Percentiles rank a stretch among this genome's conserved stretches.
These are phyloP conservation scores for Xylaria sp. DNA, from an alignment of 2,329 filamentous ascomycete species.

Conservation along the genomic window DNA sequence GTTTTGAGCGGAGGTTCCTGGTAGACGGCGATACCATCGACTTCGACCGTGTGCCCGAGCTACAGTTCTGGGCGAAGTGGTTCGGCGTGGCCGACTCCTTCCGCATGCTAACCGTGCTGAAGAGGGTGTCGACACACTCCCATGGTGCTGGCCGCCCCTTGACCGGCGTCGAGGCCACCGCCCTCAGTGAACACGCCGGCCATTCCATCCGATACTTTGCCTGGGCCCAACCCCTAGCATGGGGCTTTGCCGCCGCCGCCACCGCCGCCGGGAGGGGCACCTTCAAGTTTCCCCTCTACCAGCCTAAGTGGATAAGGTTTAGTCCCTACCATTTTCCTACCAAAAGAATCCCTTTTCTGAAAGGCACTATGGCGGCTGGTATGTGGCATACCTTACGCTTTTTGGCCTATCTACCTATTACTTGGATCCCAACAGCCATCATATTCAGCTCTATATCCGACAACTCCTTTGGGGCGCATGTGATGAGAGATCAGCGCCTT, in stretches of 20 bases:
- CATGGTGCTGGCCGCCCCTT: conserved; percentile 38
- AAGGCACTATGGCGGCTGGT: conserved; percentile 42
- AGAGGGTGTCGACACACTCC: conserved; percentile 25
- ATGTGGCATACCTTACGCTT: conserved; percentile 54
- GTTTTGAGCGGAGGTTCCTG: conserved; percentile 42
- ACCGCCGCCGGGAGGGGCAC: conserved; percentile 47
- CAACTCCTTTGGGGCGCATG: conserved; percentile 37
- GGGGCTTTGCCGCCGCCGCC: conserved; percentile 41
- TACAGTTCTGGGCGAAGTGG: conserved; percentile 32
- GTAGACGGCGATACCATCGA: conserved; percentile 46
- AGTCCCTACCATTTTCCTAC: conserved; percentile 49
- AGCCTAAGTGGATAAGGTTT: conserved; percentile 49
- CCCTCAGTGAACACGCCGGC: conserved; percentile 41
- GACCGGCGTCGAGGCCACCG: conserved; percentile 45
- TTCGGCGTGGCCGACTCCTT: conserved; percentile 15
- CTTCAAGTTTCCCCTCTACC: conserved; percentile 56
- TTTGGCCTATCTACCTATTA: conserved; percentile 48
- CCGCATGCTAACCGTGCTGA: conserved; percentile 27
- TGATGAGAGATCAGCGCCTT: conserved; percentile 48
- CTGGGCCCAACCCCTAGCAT: conserved; percentile 46
- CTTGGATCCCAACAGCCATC: conserved; percentile 43
- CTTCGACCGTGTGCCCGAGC: conserved; percentile 41
- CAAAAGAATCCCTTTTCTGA: conserved; percentile 39
- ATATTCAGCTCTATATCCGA: conserved; percentile 49
- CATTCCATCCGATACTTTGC: conserved; percentile 48